Percentiles rank a stretch among this genome's conserved stretches.
Evolutionary conservation across 208 protist genomes (phyloP).

Genomic region (Acanthamoeba sp.): DNA sequence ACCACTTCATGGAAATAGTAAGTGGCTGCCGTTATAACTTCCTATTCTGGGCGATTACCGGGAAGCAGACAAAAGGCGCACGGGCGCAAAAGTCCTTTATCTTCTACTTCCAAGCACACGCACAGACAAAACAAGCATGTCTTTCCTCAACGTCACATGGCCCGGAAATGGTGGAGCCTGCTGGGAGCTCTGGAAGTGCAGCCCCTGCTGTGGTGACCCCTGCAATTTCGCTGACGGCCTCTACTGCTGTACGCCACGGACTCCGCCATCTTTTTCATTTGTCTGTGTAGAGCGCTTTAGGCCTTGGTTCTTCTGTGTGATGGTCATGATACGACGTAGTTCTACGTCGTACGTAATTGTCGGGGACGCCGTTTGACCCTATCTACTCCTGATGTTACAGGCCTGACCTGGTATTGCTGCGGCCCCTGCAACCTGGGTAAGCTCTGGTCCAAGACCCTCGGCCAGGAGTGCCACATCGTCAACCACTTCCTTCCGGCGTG

Average conservation of each 20-base stretch:
- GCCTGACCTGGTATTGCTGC: slow-evolving; percentile 63
- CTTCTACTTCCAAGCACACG: too few species aligned
- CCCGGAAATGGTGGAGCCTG: slow-evolving; percentile 59
- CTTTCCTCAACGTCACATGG: slow-evolving; percentile 57
- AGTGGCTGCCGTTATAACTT: too few species aligned
- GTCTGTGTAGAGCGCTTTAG: too few species aligned
- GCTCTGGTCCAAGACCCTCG: slow-evolving; percentile 54
- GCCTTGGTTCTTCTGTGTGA: background rate
- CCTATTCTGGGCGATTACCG: too few species aligned
- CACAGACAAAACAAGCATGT: background rate
- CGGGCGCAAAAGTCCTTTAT: too few species aligned
- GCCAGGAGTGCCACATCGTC: slow-evolving; percentile 58
- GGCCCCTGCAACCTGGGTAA: slow-evolving; percentile 58
- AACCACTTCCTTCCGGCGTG: slow-evolving; percentile 62
- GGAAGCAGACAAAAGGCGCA: too few species aligned
- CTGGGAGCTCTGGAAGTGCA: slow-evolving; percentile 70
- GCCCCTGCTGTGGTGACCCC: slow-evolving; percentile 60
- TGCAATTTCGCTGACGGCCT: slow-evolving; percentile 55
- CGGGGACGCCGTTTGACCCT: background rate
- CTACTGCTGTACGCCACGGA: slow-evolving; percentile 56
- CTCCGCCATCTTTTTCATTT: background rate
- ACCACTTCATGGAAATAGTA: too few species aligned
- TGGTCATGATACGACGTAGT: background rate
- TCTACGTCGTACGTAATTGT: background rate
- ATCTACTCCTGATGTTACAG: background rate